Evolutionary conservation across 805 yeast species (phyloP).

Genomic region (Brettanomyces anomalus): DNA sequence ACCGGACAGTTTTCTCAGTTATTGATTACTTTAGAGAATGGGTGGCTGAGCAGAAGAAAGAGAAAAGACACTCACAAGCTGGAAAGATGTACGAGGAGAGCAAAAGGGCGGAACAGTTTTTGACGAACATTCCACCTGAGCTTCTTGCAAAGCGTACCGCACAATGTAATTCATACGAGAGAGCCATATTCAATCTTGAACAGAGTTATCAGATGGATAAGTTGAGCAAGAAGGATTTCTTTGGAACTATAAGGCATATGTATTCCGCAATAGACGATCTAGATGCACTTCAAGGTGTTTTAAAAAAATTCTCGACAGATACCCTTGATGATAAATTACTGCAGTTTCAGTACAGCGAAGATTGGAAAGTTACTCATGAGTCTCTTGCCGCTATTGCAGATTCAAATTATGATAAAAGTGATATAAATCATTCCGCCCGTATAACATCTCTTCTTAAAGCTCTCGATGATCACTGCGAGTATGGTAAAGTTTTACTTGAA

Average conservation of each 20-base stretch:
- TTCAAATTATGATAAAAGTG: constrained; percentile 15
- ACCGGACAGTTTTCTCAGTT: constrained; percentile 65
- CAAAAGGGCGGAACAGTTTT: constrained; percentile 35
- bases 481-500: constrained; percentile 52
- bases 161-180: constrained; percentile 76
- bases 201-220: constrained; percentile 45
- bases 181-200: constrained; percentile 81
- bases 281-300: constrained; percentile 82
- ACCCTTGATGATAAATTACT: constrained; percentile 67
- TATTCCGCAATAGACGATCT: constrained; percentile 83
- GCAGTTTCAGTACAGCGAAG: constrained; percentile 75
- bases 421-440: constrained; percentile 7
- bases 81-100: constrained; percentile 2
- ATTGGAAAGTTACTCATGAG: constrained; percentile 82
- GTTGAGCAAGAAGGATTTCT: constrained; percentile 29
- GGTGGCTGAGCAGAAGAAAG: constrained; percentile 36
- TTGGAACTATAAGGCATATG: constrained; percentile 59
- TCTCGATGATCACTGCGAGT: constrained; percentile 65
- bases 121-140: constrained; percentile 53
- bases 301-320: constrained; percentile 61
- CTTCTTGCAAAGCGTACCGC: constrained; percentile 70
- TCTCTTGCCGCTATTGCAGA: constrained; percentile 64
- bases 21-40: constrained; percentile 81
- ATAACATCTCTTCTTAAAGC: constrained; percentile 57
- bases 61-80: constrained; percentile 8